Evolutionary conservation across 768 basidiomycete genomes (phyloP), one percentile per base, ranked within the genome.

Genomic region (Kwoniella sp.): DNA sequence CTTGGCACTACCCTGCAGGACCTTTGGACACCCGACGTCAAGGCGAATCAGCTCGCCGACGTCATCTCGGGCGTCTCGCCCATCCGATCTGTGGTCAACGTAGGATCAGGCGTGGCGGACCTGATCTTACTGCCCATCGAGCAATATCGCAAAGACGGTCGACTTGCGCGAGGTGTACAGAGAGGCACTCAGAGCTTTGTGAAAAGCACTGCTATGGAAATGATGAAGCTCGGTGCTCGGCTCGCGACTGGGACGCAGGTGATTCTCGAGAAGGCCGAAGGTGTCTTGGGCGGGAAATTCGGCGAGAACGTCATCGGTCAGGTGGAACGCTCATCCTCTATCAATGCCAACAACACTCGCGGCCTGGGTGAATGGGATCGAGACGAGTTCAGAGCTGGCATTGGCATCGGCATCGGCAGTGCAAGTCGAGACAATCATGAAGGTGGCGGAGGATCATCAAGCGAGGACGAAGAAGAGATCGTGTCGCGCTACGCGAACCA

Each of bases 11-110:
- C 91, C 50, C 83, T 99, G n/a, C 96, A 98, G 72, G 95, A 98
- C 74, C 83, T 98, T 26, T 99, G 96, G 96, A 97, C 96, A 0
- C 96, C 96, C 3, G 96, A 99, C 79, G 96, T 99, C 58, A 98
- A 97, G 80, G 93, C 96, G 13, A 97, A 96, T 9, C 96, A 99
- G 77, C 86, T 99, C 12, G 92, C 92, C 17, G 95, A 98, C 69
- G 91, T 99, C 55, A 91, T 99, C 58, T 94, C 94, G 25, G 96
- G 96, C 5, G 93, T 98, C 2, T 86, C 93, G 12, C 96, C 96
- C 1, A 94, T 99, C 67, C 90, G 94, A 20, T 97, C 94, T 0
- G 86, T 97, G 67, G 95, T 99, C 72, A 97, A 98, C 69, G 93
- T 98, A 58, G 96, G 96, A 13, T 92, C 93, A 20, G 96, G 96